Evolutionary conservation across 768 basidiomycete genomes (phyloP).

Genomic region (Suillus variegatus): DNA sequence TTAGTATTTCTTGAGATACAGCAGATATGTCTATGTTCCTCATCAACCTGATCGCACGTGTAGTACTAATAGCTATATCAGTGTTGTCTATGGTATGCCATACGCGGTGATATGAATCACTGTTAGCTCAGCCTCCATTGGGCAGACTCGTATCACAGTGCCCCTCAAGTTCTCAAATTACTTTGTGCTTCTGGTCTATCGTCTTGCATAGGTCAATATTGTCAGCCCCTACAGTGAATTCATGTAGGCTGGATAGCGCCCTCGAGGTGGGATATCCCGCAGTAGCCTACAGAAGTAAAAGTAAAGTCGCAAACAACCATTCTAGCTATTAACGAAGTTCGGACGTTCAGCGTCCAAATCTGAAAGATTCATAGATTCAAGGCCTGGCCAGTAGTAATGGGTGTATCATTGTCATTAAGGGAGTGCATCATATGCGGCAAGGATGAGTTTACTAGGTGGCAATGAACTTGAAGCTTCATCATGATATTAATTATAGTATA

Average conservation of each 20-base stretch:
- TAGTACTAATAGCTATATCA: not conserved
- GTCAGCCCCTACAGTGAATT: not conserved
- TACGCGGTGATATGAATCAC: not conserved
- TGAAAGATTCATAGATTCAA: no score
- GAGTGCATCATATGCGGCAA: no score
- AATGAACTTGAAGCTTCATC: no score
- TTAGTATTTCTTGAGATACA: constrained; percentile 5
- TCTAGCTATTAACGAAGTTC: no score
- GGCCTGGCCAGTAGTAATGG: no score
- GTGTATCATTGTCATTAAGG: no score
- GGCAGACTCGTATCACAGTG: not conserved
- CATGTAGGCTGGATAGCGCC: not conserved
- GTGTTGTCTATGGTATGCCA: not conserved
- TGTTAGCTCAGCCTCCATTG: not conserved
- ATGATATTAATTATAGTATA: no score
- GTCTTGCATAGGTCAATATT: not conserved
- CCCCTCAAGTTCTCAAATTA: not conserved
- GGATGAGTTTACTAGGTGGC: no score
- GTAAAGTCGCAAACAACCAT: not conserved
- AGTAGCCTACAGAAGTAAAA: not conserved
- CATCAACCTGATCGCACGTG: not conserved
- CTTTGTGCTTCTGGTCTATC: not conserved
- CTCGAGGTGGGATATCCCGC: not conserved
- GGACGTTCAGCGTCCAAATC: no score
- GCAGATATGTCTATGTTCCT: not conserved